These are phyloP conservation scores for Coniella vitis DNA, from an alignment of 2,329 filamentous ascomycete genomes.

Conservation along the genomic window DNA sequence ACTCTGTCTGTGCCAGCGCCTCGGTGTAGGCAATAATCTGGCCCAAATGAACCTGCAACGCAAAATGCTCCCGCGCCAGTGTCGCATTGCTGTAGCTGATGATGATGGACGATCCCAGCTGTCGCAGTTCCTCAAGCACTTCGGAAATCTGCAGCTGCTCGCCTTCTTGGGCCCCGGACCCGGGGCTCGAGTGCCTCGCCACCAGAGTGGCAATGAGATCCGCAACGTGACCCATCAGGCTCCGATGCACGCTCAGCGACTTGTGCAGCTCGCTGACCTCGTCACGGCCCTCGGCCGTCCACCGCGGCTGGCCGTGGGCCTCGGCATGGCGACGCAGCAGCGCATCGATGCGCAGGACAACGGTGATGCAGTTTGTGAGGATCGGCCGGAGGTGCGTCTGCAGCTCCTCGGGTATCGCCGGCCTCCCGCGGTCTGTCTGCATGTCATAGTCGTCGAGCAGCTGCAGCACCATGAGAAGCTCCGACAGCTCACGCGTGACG, in stretches of 20 bases:
- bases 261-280: slow-evolving; percentile 16
- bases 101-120: slow-evolving; percentile 9
- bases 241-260: slow-evolving; percentile 18
- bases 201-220: slow-evolving; percentile 15
- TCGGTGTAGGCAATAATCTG: slow-evolving; percentile 12
- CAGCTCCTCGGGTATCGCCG: slow-evolving; percentile 14
- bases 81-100: slow-evolving; percentile 15
- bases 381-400: slow-evolving; percentile 18
- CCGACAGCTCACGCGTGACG: slow-evolving; percentile 18
- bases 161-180: not conserved
- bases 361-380: slow-evolving; percentile 17
- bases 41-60: slow-evolving; percentile 14
- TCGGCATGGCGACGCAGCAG: slow-evolving; percentile 14
- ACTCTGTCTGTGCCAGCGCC: slow-evolving; percentile 5
- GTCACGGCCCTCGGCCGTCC: slow-evolving; percentile 14
- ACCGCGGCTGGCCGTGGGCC: slow-evolving; percentile 9
- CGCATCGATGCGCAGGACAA: slow-evolving; percentile 14
- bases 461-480: slow-evolving; percentile 19
- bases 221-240: slow-evolving; percentile 13
- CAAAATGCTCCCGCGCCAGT: slow-evolving; percentile 14
- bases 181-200: slow-evolving; percentile 5
- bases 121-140: slow-evolving; percentile 10
- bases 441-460: slow-evolving; percentile 18
- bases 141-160: slow-evolving; percentile 7
- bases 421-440: slow-evolving; percentile 1